Percentiles rank a stretch among this genome's conserved stretches.
These are phyloP conservation scores for Penicillium desertorum DNA, from an alignment of 495 filamentous ascomycete genomes.

Conservation along the genomic window DNA sequence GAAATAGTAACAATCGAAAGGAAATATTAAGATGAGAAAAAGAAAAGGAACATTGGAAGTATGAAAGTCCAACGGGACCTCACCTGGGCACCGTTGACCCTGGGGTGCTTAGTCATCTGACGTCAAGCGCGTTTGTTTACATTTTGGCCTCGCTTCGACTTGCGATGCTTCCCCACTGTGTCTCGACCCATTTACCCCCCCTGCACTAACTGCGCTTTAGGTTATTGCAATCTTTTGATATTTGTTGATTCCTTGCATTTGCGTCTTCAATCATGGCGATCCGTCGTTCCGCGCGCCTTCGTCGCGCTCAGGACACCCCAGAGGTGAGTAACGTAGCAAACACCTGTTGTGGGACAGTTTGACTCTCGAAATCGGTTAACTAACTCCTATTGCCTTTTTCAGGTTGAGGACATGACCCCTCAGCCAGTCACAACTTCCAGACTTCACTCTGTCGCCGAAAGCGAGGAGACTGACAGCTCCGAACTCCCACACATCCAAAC, in stretches of 20 bases:
- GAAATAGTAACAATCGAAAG: not conserved
- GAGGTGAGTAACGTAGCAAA: conserved; percentile 33
- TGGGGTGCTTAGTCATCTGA: conserved; percentile 28
- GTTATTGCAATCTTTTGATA: not conserved
- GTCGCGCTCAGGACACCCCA: conserved; percentile 27
- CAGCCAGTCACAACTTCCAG: conserved; percentile 15
- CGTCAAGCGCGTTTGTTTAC: conserved; percentile 38
- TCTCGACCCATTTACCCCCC: conserved; percentile 1
- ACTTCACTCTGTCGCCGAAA: conserved; percentile 42
- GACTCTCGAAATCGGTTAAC: not conserved
- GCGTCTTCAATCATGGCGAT: conserved; percentile 33
- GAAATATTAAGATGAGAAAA: not conserved
- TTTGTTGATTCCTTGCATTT: conserved; percentile 1
- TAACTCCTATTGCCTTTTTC: conserved; percentile 6
- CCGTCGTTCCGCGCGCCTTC: conserved; percentile 44
- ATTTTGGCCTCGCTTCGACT: conserved; percentile 19
- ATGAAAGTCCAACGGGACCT: not conserved
- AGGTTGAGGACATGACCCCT: conserved; percentile 18
- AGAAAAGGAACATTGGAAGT: not conserved
- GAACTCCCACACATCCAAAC: conserved; percentile 21
- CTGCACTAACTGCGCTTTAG: not conserved
- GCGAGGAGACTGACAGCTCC: conserved; percentile 32
- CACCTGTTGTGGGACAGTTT: conserved; percentile 12
- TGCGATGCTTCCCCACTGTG: conserved; percentile 7
- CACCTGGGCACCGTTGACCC: too few species aligned